Evolutionary conservation across 2,329 filamentous ascomycete species (phyloP).

Genomic region (Endoconidiophora laricicola): DNA sequence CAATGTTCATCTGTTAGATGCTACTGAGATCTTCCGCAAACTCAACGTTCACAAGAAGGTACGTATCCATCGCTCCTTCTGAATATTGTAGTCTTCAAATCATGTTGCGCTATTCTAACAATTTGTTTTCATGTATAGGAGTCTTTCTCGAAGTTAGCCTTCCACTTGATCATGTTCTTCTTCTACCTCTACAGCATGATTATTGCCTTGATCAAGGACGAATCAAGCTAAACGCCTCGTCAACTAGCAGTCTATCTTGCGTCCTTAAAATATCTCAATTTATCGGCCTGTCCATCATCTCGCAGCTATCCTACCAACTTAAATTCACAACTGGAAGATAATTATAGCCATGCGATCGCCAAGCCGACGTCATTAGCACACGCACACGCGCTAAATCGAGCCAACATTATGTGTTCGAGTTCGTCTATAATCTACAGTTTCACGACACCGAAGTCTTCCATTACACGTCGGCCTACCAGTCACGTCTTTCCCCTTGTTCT

Average conservation of each 20-base stretch:
- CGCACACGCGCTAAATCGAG: too few relatives aligned
- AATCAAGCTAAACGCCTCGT: conserved; percentile 49
- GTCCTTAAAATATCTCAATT: neutral
- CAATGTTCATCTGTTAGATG: conserved; percentile 91
- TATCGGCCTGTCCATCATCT: neutral
- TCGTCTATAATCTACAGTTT: too few relatives aligned
- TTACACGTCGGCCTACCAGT: too few relatives aligned
- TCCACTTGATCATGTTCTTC: conserved; percentile 99
- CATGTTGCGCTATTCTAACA: neutral
- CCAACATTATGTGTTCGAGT: too few relatives aligned
- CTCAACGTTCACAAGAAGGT: conserved; percentile 99
- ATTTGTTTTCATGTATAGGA: conserved; percentile 38
- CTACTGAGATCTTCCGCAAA: conserved; percentile 98
- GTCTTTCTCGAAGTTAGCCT: conserved; percentile 97
- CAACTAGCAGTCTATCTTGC: neutral
- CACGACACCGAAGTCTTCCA: too few relatives aligned
- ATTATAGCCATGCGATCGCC: too few relatives aligned
- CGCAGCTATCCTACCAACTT: too few relatives aligned
- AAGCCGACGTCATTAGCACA: too few relatives aligned
- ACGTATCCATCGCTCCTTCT: conserved; percentile 9
- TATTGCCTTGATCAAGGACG: conserved; percentile 89
- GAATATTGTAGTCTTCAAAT: too few relatives aligned
- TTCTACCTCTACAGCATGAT: conserved; percentile 99
- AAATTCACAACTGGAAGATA: too few relatives aligned
- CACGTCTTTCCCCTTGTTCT: neutral